Percentiles rank a stretch among this genome's conserved stretches.
These are phyloP conservation scores for Cyclotella atomus DNA, from an alignment of 108 stramenopile genomes.

Conservation along the genomic window DNA sequence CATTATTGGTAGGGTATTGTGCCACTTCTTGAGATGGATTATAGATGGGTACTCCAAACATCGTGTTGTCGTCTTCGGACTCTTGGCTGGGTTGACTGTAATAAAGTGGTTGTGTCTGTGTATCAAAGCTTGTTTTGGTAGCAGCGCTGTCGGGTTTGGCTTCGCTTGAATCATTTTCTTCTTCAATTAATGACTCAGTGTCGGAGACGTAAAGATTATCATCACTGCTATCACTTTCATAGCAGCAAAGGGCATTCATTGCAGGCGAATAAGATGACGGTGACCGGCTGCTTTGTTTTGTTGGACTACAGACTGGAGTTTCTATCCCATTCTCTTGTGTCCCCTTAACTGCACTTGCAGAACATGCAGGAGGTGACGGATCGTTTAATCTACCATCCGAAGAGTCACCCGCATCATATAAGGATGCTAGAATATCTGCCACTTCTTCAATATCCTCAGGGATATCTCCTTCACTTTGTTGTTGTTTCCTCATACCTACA, in stretches of 20 bases:
- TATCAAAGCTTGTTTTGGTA: no score
- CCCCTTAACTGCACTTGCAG: background rate
- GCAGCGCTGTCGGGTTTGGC: no score
- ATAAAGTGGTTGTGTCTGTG: no score
- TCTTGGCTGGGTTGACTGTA: background rate
- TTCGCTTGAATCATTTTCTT: no score
- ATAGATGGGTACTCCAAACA: background rate
- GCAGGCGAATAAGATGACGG: background rate
- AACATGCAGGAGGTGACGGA: background rate
- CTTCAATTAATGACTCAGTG: background rate
- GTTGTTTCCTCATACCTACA: slow-evolving; percentile 3
- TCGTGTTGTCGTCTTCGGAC: background rate
- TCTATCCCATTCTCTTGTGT: background rate
- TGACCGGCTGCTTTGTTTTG: no score
- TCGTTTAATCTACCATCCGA: background rate
- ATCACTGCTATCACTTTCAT: slow-evolving; percentile 9
- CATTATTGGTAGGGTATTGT: background rate
- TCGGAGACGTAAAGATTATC: background rate
- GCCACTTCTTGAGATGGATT: background rate
- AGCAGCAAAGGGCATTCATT: background rate
- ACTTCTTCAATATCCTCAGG: slow-evolving; percentile 30
- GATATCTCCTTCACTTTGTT: background rate
- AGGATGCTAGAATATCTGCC: slow-evolving; percentile 39
- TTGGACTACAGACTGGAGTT: no score
- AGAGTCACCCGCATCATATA: slow-evolving; percentile 2